These are phyloP conservation scores for Fusarium circinatum DNA, from an alignment of 2,329 filamentous ascomycete genomes.

Conservation along the genomic window DNA sequence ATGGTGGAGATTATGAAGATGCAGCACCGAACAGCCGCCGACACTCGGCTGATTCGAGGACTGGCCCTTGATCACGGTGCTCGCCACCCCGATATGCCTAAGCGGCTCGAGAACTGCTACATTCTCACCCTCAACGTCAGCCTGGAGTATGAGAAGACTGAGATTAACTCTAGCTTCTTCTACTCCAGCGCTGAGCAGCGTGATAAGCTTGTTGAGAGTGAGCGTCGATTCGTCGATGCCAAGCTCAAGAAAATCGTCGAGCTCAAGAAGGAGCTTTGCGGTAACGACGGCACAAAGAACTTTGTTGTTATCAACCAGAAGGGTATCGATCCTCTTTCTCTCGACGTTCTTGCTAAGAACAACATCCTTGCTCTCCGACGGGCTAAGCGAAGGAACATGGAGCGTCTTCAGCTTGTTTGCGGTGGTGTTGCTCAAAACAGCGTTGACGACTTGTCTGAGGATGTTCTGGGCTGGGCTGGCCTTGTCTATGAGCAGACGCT, in stretches of 20 bases:
- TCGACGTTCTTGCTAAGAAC: conserved; percentile 98
- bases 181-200: conserved; percentile 97
- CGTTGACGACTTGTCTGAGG: conserved; percentile 89
- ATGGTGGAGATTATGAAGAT: conserved; percentile 99
- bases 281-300: conserved; percentile 89
- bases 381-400: conserved; percentile 99
- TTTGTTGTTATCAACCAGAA: conserved; percentile 99
- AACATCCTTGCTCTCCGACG: conserved; percentile 93
- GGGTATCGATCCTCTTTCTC: conserved; percentile 94
- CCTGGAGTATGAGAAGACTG: conserved; percentile 98
- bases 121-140: conserved; percentile 97
- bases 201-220: conserved; percentile 97
- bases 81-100: conserved; percentile 97
- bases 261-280: conserved; percentile 97
- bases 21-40: conserved; percentile 96
- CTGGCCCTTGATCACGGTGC: conserved; percentile 95
- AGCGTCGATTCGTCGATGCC: conserved; percentile 93
- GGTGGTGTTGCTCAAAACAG: conserved; percentile 94
- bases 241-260: conserved; percentile 98
- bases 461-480: conserved; percentile 94
- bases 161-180: conserved; percentile 99
- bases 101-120: conserved; percentile 92
- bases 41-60: conserved; percentile 94
- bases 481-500: conserved; percentile 97
- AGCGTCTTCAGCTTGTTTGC: conserved; percentile 93